A percentile compares a stretch with the other conserved stretches of the same genome.
Conservation (phyloP, 345 rosid species). For the Acer yangbiense region DNA sequence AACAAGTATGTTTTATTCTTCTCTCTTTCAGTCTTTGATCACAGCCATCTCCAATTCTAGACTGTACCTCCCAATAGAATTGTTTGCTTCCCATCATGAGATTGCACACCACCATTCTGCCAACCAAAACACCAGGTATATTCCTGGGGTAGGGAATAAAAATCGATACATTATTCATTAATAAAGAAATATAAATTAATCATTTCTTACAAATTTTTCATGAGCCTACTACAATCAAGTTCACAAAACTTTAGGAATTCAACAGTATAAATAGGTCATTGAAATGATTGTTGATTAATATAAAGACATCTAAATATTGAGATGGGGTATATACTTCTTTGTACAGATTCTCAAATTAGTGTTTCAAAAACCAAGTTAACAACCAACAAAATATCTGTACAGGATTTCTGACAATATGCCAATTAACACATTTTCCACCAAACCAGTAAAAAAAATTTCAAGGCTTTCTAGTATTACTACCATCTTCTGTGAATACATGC, state of each 20-base stretch:
- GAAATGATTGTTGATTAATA: background rate
- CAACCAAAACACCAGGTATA: conserved; percentile 79
- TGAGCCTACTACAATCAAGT: background rate
- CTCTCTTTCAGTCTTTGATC: background rate
- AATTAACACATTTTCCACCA: background rate
- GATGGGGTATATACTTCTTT: background rate
- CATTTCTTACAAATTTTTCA: background rate
- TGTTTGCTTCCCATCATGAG: conserved; percentile 57
- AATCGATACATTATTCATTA: background rate
- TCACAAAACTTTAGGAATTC: background rate
- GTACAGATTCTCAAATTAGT: background rate
- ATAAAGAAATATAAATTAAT: background rate
- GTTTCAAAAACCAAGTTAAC: background rate
- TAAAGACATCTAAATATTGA: background rate
- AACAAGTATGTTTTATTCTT: background rate
- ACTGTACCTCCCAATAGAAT: conserved; percentile 80
- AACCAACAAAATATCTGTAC: background rate
- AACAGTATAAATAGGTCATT: background rate
- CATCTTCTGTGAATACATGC: background rate
- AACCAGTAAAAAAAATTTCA: background rate
- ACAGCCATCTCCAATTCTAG: conserved; percentile 12
- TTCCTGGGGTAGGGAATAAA: conserved; percentile 42
- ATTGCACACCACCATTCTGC: conserved; percentile 60
- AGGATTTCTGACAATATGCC: background rate
- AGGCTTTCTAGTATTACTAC: background rate